Conservation (phyloP, 1,284 basidiomycete genomes). For the Ustilago trichophora region DNA sequence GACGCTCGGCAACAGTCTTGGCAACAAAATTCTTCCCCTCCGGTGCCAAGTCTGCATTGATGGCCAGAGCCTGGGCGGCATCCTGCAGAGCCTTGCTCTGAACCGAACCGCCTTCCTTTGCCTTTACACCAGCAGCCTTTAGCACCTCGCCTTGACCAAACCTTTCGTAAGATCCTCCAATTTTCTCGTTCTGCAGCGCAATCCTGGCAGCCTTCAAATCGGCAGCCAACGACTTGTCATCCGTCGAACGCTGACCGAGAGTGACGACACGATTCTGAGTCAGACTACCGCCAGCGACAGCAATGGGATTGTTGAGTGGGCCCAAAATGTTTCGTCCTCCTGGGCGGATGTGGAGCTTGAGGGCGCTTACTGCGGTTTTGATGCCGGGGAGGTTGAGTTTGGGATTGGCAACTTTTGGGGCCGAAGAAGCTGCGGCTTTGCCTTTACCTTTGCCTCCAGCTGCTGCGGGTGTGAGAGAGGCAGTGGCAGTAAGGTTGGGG, state of each 20-base stretch:
- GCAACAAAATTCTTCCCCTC: constrained; percentile 25
- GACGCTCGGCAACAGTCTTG: constrained; percentile 24
- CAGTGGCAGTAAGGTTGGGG: constrained; percentile 14
- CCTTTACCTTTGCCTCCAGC: constrained; percentile 28
- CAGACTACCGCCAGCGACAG: constrained; percentile 11
- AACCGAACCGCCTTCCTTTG: background rate
- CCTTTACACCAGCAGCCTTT: constrained; percentile 17
- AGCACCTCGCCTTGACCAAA: constrained; percentile 9
- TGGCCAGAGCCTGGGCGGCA: constrained; percentile 29
- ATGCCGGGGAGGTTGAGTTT: constrained; percentile 35
- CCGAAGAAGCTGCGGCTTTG: constrained; percentile 16
- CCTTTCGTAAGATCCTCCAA: constrained; percentile 35
- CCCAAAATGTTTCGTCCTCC: constrained; percentile 35
- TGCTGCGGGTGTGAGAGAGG: constrained; percentile 13
- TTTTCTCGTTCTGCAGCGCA: constrained; percentile 27
- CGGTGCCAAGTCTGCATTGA: constrained; percentile 28
- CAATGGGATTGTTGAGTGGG: constrained; percentile 23
- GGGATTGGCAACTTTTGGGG: constrained; percentile 2
- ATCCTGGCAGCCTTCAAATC: constrained; percentile 30
- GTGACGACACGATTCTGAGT: constrained; percentile 6
- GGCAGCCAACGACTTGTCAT: constrained; percentile 24
- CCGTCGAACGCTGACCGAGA: background rate
- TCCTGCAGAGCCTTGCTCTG: constrained; percentile 17
- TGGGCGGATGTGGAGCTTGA: constrained; percentile 37
- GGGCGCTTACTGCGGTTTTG: constrained; percentile 35